phyloP scores from a whole-genome alignment of 139 green algal genomes.

The Volvox africanus region DNA sequence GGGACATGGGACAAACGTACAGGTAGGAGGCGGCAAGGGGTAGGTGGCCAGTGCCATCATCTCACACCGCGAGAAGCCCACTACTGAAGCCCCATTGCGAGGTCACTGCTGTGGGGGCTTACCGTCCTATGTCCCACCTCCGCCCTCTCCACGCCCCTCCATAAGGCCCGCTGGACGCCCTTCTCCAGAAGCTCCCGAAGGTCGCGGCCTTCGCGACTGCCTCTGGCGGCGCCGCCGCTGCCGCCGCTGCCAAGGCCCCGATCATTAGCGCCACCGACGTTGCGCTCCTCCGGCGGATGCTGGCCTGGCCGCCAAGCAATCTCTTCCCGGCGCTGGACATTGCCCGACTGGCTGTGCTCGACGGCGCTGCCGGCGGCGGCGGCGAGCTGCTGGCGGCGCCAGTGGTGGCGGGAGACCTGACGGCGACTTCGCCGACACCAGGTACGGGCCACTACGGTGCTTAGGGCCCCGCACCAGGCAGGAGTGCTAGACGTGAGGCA shows the following conservation, averaged over 20 bases:
- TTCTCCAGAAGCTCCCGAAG: conserved; percentile 64
- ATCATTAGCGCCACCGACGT: conserved; percentile 33
- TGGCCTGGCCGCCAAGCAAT: conserved; percentile 73
- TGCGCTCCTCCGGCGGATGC: conserved; percentile 62
- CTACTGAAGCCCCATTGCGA: too few species aligned
- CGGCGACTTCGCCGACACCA: not conserved
- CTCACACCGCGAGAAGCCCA: too few species aligned
- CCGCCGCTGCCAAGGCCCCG: not conserved
- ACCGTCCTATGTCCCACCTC: too few species aligned
- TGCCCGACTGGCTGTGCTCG: conserved; percentile 69
- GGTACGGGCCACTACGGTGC: not conserved
- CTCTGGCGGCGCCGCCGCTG: not conserved
- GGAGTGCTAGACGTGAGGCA: too few species aligned
- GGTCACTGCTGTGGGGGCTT: too few species aligned
- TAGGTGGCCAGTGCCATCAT: too few species aligned
- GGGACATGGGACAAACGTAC: too few species aligned
- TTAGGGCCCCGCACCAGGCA: too few species aligned
- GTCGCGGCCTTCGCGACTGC: conserved; percentile 13
- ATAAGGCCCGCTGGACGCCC: conserved; percentile 54
- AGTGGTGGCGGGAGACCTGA: conserved; percentile 11
- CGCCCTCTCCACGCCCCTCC: not conserved
- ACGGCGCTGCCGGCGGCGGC: conserved; percentile 14
- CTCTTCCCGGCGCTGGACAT: conserved; percentile 87
- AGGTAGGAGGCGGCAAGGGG: too few species aligned
- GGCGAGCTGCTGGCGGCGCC: conserved; percentile 23